Evolutionary conservation across 148 eudicot genomes (phyloP).

Genomic region (Diospyros lotus): DNA sequence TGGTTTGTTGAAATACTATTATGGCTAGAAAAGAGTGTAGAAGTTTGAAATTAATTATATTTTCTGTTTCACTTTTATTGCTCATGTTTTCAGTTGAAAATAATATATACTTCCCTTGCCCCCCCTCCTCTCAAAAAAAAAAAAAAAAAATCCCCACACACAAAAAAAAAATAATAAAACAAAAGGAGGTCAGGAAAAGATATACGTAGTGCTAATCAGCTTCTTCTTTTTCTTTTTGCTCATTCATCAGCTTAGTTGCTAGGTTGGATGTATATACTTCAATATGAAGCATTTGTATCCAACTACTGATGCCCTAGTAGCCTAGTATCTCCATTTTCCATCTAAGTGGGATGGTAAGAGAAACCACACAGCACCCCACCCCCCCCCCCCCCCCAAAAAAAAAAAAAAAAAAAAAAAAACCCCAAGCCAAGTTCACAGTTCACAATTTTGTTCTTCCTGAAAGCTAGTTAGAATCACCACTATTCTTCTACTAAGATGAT

Average conservation of each 20-base stretch:
- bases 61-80: neutral
- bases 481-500: neutral
- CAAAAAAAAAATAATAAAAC: no score
- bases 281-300: neutral
- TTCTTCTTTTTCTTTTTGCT: neutral
- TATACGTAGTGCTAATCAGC: neutral
- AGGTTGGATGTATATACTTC: neutral
- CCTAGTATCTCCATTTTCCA: neutral
- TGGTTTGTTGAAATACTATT: neutral
- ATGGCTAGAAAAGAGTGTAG: neutral
- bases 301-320: neutral
- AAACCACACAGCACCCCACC: no score
- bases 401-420: neutral
- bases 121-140: no score
- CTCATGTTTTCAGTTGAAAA: neutral
- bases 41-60: neutral
- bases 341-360: neutral
- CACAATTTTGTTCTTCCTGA: no score
- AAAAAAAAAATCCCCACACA: neutral
- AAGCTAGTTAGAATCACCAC: neutral
- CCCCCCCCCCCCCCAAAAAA: no score
- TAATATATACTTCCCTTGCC: neutral
- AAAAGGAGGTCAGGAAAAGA: neutral
- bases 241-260: no score
- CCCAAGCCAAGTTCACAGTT: no score